phyloP scores from a whole-genome alignment of 2,329 filamentous ascomycete genomes.

The Venturiaceae sp. region DNA sequence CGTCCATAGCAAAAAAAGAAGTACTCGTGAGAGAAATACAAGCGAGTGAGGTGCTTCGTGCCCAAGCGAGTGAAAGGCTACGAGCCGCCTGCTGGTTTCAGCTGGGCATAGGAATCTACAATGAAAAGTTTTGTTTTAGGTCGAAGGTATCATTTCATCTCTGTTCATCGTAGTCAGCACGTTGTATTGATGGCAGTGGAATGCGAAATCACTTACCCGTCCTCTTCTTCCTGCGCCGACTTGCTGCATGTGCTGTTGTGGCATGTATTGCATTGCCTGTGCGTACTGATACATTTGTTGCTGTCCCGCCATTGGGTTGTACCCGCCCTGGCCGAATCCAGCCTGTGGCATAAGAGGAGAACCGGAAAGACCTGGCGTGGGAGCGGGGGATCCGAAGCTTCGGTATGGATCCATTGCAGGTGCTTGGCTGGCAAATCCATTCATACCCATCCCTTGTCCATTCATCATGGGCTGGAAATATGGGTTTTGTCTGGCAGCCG shows the following conservation, averaged over 20 bases:
- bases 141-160: not conserved
- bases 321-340: constrained; percentile 6
- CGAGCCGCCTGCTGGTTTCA: not conserved
- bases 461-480: constrained; percentile 7
- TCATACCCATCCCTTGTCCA: not conserved
- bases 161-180: not conserved
- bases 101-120: not conserved
- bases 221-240: constrained; percentile 7
- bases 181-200: not conserved
- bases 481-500: not conserved
- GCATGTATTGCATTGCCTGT: constrained; percentile 6
- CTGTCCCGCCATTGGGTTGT: constrained; percentile 7
- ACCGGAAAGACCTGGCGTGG: not conserved
- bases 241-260: constrained; percentile 7
- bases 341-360: constrained; percentile 7
- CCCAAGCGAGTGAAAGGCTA: not conserved
- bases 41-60: not conserved
- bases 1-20: not conserved
- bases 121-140: not conserved
- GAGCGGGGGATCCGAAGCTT: not conserved
- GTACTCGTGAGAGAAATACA: not conserved
- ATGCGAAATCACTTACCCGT: not conserved
- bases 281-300: constrained; percentile 7
- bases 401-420: constrained; percentile 6
- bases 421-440: constrained; percentile 3